Conservation (phyloP, 2,329 filamentous ascomycete genomes). For the Endocalyx cinctus region DNA sequence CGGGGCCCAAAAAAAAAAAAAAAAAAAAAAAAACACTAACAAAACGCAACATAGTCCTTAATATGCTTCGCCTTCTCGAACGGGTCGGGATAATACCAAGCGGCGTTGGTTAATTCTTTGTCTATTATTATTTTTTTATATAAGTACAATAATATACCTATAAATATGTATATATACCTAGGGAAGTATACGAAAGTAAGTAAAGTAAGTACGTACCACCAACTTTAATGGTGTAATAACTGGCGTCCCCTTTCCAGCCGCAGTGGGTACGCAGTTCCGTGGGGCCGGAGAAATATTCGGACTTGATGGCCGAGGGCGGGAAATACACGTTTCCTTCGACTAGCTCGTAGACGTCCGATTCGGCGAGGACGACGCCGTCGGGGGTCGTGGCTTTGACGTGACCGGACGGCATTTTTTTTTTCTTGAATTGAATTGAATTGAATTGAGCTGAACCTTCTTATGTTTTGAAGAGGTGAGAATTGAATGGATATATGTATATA, state of each 20-base stretch:
- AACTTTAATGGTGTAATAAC: slow-evolving; percentile 50
- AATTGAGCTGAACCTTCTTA: too few relatives aligned
- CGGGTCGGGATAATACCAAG: slow-evolving; percentile 54
- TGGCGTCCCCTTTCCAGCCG: slow-evolving; percentile 54
- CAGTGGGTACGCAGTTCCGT: slow-evolving; percentile 46
- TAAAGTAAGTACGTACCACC: slow-evolving; percentile 34
- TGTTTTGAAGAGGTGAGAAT: too few relatives aligned
- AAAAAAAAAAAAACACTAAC: slow-evolving; percentile 36
- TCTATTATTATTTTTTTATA: slow-evolving; percentile 24
- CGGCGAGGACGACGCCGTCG: slow-evolving; percentile 45
- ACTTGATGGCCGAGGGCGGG: slow-evolving; percentile 40
- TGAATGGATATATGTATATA: too few relatives aligned
- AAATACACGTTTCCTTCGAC: slow-evolving; percentile 59
- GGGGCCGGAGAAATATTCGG: slow-evolving; percentile 38
- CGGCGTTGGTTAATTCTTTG: slow-evolving; percentile 45
- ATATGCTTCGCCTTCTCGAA: slow-evolving; percentile 45
- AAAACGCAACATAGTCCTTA: slow-evolving; percentile 54
- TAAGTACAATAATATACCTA: not conserved
- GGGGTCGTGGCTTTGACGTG: slow-evolving; percentile 38
- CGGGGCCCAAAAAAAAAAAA: not conserved
- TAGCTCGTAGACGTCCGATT: slow-evolving; percentile 46
- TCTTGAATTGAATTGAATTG: too few relatives aligned
- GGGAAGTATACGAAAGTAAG: too few relatives aligned
- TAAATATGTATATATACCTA: too few relatives aligned
- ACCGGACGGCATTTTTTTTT: slow-evolving; percentile 22